phyloP scores from a whole-genome alignment of 2,329 filamentous ascomycete species.

The Metarhizium rileyi region DNA sequence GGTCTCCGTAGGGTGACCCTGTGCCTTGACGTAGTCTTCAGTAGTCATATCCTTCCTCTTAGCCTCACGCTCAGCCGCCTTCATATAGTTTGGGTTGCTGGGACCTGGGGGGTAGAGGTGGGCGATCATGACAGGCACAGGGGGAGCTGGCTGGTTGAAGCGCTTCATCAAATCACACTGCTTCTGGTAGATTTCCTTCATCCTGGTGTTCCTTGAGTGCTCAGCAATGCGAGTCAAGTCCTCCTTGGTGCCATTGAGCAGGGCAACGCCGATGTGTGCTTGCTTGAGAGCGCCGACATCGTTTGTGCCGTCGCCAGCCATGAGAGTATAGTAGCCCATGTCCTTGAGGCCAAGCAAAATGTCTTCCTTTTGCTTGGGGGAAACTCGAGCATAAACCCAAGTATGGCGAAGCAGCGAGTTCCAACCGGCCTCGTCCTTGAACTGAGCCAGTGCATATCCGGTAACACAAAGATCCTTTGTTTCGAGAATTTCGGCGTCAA shows the following conservation, averaged over 20 bases:
- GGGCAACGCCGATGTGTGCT: conserved; percentile 90
- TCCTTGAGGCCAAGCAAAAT: conserved; percentile 95
- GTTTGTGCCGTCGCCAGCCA: conserved; percentile 98
- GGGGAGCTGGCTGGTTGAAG: conserved; percentile 90
- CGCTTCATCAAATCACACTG: conserved; percentile 83
- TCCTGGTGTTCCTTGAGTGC: conserved; percentile 86
- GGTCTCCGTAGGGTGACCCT: conserved; percentile 48
- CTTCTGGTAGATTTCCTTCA: conserved; percentile 99
- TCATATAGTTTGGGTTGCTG: conserved; percentile 85
- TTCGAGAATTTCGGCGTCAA: conserved; percentile 72
- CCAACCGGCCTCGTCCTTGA: conserved; percentile 70
- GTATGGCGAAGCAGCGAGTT: conserved; percentile 72
- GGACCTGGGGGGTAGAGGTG: conserved; percentile 90
- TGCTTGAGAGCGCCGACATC: conserved; percentile 97
- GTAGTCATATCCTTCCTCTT: conserved; percentile 63
- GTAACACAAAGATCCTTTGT: conserved; percentile 92
- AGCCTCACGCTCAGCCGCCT: conserved; percentile 81
- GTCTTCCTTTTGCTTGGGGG: conserved; percentile 97
- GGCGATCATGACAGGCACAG: conserved; percentile 83
- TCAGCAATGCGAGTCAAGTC: conserved; percentile 88
- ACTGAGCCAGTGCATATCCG: conserved; percentile 84
- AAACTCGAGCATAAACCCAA: conserved; percentile 98
- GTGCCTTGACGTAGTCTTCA: conserved; percentile 44
- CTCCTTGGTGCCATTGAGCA: conserved; percentile 88
- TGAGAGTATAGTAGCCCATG: conserved; percentile 93